Conservation (phyloP, 2,329 filamentous ascomycete genomes). For the Fusarium hainanense region DNA sequence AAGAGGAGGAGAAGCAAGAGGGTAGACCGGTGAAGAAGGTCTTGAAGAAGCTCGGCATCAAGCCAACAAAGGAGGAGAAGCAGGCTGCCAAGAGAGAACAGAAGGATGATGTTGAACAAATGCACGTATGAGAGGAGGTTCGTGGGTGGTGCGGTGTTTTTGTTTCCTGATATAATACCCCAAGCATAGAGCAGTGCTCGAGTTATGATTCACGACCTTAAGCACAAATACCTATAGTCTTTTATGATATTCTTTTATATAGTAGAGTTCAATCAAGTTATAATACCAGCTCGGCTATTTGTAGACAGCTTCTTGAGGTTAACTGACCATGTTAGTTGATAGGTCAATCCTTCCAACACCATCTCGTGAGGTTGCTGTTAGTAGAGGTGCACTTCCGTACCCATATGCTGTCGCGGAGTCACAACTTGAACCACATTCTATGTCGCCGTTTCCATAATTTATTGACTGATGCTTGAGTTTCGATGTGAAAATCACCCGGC, state of each 20-base stretch:
- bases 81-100: slow-evolving; percentile 38
- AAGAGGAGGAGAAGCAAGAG: slow-evolving; percentile 55
- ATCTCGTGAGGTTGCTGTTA: not conserved
- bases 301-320: not conserved
- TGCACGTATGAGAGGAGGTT: slow-evolving; percentile 5
- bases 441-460: not conserved
- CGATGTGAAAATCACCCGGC: not conserved
- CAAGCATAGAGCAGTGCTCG: slow-evolving; percentile 9
- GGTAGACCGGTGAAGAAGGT: slow-evolving; percentile 47
- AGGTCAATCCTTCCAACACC: not conserved
- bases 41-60: slow-evolving; percentile 56
- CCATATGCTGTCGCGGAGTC: not conserved
- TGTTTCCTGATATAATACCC: slow-evolving; percentile 32
- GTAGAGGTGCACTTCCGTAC: not conserved
- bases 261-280: not conserved
- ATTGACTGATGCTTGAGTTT: not conserved
- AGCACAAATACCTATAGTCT: slow-evolving; percentile 1
- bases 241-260: not conserved
- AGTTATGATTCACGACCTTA: slow-evolving; percentile 16
- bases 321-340: not conserved
- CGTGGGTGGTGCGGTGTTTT: slow-evolving; percentile 1
- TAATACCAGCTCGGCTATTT: not conserved
- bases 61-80: slow-evolving; percentile 45
- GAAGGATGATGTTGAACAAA: slow-evolving; percentile 30
- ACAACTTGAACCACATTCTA: not conserved